Conservation (phyloP, 768 basidiomycete genomes). For the Lactarius sp. region DNA sequence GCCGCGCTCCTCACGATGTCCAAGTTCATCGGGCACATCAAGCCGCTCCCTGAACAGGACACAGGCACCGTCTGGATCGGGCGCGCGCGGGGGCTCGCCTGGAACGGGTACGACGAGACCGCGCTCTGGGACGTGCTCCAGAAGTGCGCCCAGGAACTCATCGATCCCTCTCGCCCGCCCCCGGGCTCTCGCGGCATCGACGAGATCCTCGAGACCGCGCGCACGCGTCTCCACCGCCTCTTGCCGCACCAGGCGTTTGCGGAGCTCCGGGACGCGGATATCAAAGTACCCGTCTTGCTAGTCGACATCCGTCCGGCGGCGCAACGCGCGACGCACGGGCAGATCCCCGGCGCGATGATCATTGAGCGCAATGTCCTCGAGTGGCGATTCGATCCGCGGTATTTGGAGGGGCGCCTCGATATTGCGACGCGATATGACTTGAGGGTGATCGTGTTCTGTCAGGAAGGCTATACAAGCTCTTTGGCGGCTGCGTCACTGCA, state of each 20-base stretch:
- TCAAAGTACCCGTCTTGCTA: conserved; percentile 60
- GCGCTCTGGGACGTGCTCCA: too few species aligned
- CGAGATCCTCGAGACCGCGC: conserved; percentile 51
- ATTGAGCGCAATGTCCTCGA: conserved; percentile 76
- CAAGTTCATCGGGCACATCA: too few species aligned
- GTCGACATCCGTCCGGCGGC: conserved; percentile 71
- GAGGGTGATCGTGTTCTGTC: conserved; percentile 67
- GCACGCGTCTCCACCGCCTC: conserved; percentile 61
- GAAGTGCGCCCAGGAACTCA: too few species aligned
- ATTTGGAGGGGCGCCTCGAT: conserved; percentile 44
- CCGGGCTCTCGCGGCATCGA: conserved; percentile 59
- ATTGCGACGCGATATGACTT: conserved; percentile 75
- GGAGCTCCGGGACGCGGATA: conserved; percentile 45
- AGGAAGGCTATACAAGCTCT: conserved; percentile 68
- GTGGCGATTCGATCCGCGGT: conserved; percentile 75
- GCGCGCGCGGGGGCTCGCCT: too few species aligned
- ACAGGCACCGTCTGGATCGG: too few species aligned
- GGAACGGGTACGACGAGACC: too few species aligned
- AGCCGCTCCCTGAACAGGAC: too few species aligned
- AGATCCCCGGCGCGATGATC: conserved; percentile 61
- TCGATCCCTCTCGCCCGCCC: too few species aligned
- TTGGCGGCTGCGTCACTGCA: conserved; percentile 67
- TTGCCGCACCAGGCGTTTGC: conserved; percentile 54
- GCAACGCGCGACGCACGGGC: conserved; percentile 54
- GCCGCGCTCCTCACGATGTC: too few species aligned